Evolutionary conservation across 2,329 filamentous ascomycete species (phyloP).

Genomic region (Xylariaceae sp.): DNA sequence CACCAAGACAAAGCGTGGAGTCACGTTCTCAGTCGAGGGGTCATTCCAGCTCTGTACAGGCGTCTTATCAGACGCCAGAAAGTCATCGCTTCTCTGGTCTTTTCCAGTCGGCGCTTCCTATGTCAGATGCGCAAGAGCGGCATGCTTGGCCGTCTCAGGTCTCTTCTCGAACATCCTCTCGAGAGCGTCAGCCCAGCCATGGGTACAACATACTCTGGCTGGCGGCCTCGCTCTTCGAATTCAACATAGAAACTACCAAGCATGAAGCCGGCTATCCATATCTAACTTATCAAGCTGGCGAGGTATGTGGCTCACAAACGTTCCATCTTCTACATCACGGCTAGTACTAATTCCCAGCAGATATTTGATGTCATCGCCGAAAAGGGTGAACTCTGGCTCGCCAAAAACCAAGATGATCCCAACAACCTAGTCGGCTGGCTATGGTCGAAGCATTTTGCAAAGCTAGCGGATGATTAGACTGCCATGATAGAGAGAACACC

Average conservation of each 20-base stretch:
- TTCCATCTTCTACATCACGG: neutral
- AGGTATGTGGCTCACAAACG: conserved; percentile 48
- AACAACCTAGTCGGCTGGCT: conserved; percentile 85
- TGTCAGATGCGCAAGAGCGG: conserved; percentile 60
- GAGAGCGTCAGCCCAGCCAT: conserved; percentile 50
- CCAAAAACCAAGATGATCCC: conserved; percentile 91
- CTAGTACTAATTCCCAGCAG: conserved; percentile 33
- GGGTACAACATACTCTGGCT: conserved; percentile 78
- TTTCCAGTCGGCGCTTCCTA: conserved; percentile 82
- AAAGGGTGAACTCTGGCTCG: conserved; percentile 96
- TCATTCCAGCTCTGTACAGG: conserved; percentile 53
- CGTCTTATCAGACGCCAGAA: conserved; percentile 42
- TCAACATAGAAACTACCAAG: conserved; percentile 89
- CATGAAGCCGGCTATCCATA: conserved; percentile 94
- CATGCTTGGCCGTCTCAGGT: conserved; percentile 50
- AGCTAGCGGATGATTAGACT: conserved; percentile 46
- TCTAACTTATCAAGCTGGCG: conserved; percentile 88
- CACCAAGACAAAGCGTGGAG: conserved; percentile 50
- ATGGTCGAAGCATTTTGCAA: conserved; percentile 96
- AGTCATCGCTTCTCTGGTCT: conserved; percentile 63
- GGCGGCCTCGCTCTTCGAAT: conserved; percentile 91
- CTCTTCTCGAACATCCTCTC: conserved; percentile 55
- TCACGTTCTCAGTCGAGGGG: conserved; percentile 42
- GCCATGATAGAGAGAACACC: neutral
- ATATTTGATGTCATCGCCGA: conserved; percentile 91